A percentile compares a stretch with the other conserved stretches of the same genome.
These are phyloP conservation scores for Clonostachys rhizophaga DNA, from an alignment of 2,329 filamentous ascomycete species.

Conservation along the genomic window DNA sequence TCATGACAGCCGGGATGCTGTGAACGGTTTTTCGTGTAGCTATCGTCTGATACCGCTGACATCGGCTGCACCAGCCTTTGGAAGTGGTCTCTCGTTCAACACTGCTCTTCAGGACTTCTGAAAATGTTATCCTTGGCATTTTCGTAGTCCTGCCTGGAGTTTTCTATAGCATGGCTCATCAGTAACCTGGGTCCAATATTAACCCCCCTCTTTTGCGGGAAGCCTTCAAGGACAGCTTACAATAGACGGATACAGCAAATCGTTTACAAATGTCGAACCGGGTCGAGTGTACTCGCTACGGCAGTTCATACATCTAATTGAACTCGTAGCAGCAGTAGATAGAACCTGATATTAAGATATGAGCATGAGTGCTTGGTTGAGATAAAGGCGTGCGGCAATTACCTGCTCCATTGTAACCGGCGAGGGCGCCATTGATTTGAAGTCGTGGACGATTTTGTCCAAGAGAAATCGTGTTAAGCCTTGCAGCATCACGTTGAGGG, in stretches of 20 bases:
- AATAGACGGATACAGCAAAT: conserved; percentile 70
- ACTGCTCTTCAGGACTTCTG: conserved; percentile 85
- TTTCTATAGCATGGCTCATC: conserved; percentile 31
- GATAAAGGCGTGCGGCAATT: neutral
- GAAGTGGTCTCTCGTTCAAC: conserved; percentile 86
- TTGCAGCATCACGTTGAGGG: conserved; percentile 80
- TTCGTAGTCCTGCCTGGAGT: conserved; percentile 40
- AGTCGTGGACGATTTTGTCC: conserved; percentile 75
- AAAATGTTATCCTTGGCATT: conserved; percentile 64
- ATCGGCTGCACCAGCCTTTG: conserved; percentile 89
- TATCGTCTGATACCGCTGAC: conserved; percentile 85
- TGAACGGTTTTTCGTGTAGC: conserved; percentile 81
- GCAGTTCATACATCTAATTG: conserved; percentile 82
- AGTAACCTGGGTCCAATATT: neutral
- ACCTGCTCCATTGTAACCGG: conserved; percentile 68
- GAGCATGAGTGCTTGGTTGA: conserved; percentile 2
- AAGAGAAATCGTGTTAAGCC: conserved; percentile 81
- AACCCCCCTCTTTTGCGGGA: too few relatives aligned
- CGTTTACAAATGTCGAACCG: conserved; percentile 76
- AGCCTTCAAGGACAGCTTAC: conserved; percentile 13
- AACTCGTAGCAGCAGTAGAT: conserved; percentile 65
- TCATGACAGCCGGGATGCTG: conserved; percentile 76
- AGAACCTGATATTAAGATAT: conserved; percentile 36
- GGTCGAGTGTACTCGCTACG: conserved; percentile 79
- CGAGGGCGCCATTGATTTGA: conserved; percentile 59